Evolutionary conservation across 768 basidiomycete genomes (phyloP).

Genomic region (Cystobasidiopsis lactophilus): DNA sequence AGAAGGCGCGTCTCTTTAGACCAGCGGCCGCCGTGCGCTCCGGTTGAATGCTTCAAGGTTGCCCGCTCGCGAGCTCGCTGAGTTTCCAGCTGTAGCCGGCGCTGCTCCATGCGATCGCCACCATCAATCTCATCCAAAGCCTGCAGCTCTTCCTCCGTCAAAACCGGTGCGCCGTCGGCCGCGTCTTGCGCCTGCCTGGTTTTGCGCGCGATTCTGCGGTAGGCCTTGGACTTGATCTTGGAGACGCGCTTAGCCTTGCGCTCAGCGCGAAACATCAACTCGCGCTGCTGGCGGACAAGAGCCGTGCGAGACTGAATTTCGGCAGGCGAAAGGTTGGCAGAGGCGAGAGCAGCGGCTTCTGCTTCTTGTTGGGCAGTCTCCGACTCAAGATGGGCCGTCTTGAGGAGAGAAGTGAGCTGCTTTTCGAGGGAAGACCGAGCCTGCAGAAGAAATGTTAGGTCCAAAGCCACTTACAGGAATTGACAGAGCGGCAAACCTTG

Average conservation of each 20-base stretch:
- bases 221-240: constrained; percentile 92
- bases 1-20: constrained; percentile 14
- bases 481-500: background rate
- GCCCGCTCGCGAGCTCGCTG: constrained; percentile 71
- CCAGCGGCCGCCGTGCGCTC: constrained; percentile 45
- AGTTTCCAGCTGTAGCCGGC: constrained; percentile 44
- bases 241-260: constrained; percentile 66
- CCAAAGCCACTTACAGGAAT: too few relatives aligned
- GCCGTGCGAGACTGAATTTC: constrained; percentile 61
- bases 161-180: constrained; percentile 22
- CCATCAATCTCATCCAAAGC: constrained; percentile 36
- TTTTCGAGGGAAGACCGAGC: constrained; percentile 68
- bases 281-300: constrained; percentile 69
- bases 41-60: constrained; percentile 68
- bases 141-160: constrained; percentile 27
- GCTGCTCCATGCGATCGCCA: constrained; percentile 32
- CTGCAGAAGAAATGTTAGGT: constrained; percentile 1
- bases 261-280: constrained; percentile 82
- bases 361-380: constrained; percentile 56
- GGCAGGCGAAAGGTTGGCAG: constrained; percentile 33
- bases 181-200: constrained; percentile 33
- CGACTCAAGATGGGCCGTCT: constrained; percentile 48
- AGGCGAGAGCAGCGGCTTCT: constrained; percentile 64
- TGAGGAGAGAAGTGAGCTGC: constrained; percentile 57
- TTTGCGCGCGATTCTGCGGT: constrained; percentile 61